Evolutionary conservation across 139 green algal genomes (phyloP).

Genomic region (Zygnema cylindricum): DNA sequence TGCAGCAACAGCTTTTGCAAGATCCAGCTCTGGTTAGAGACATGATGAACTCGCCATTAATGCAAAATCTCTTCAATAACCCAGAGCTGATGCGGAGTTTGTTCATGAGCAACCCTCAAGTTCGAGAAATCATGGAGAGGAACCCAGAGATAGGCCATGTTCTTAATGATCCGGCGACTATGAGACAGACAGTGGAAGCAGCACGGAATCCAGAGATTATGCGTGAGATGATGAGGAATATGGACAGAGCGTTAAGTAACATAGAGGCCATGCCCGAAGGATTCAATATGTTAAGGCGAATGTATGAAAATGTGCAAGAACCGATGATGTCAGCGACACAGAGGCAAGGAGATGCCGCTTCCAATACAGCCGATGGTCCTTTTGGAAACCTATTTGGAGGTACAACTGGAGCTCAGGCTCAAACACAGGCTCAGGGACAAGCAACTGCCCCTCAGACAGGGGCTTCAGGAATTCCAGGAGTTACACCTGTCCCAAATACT

Average conservation of each 20-base stretch:
- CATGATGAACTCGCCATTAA: constrained; percentile 75
- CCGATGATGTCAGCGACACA: constrained; percentile 81
- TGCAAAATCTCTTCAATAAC: constrained; percentile 82
- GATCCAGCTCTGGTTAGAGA: constrained; percentile 71
- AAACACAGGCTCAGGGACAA: background rate
- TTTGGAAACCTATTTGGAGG: constrained; percentile 69
- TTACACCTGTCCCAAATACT: constrained; percentile 72
- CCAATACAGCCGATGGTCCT: constrained; percentile 65
- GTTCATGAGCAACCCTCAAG: constrained; percentile 77
- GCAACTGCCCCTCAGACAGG: background rate
- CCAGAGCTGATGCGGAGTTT: constrained; percentile 84
- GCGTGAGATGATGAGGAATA: constrained; percentile 89
- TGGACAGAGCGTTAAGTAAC: constrained; percentile 84
- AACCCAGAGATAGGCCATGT: constrained; percentile 89
- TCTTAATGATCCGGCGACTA: constrained; percentile 85
- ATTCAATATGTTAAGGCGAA: constrained; percentile 91
- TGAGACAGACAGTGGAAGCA: constrained; percentile 82
- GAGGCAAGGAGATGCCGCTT: constrained; percentile 13
- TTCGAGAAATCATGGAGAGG: constrained; percentile 83
- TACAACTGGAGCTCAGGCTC: background rate
- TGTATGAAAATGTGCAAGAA: constrained; percentile 89
- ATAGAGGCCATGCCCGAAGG: constrained; percentile 92
- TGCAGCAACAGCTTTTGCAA: constrained; percentile 60
- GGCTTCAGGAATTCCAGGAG: constrained; percentile 21
- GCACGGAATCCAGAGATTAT: constrained; percentile 89